Conservation (phyloP, 75 land plant species). For the Pseudotsuga menziesii region DNA sequence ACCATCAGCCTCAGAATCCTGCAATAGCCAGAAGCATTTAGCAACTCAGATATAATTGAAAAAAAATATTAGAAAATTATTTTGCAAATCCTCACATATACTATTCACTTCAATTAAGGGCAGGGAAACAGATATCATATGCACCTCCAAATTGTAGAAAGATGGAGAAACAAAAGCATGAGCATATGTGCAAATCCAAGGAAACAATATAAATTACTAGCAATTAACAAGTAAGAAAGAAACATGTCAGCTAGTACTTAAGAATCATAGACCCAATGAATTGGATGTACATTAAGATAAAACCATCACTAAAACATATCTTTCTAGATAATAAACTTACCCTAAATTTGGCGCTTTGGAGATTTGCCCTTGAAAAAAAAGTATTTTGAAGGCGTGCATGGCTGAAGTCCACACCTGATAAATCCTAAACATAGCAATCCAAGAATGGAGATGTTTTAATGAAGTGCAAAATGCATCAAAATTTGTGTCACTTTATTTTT, state of each 20-base stretch:
- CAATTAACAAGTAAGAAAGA: background rate
- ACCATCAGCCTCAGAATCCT: slow-evolving; percentile 79
- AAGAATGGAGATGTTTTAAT: background rate
- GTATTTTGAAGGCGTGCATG: slow-evolving; percentile 59
- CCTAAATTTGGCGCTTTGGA: slow-evolving; percentile 65
- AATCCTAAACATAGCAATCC: slow-evolving; percentile 33
- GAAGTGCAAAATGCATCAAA: slow-evolving; percentile 4
- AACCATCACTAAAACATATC: background rate
- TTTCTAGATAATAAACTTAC: slow-evolving; percentile 24
- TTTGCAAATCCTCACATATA: background rate
- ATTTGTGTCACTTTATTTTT: background rate
- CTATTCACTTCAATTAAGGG: slow-evolving; percentile 1
- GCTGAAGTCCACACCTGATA: slow-evolving; percentile 83
- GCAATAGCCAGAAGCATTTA: slow-evolving; percentile 5
- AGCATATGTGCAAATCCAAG: background rate
- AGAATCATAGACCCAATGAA: background rate
- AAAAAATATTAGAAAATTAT: background rate
- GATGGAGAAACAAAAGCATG: too few species aligned
- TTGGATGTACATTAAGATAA: background rate
- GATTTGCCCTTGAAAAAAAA: slow-evolving; percentile 83
- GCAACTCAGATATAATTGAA: background rate
- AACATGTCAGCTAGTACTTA: background rate
- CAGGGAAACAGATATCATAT: background rate
- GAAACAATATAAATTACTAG: background rate
- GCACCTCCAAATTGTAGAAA: too few species aligned